Conservation (phyloP, 2,329 filamentous ascomycete species). For the Cordyceps cateniannulata region DNA sequence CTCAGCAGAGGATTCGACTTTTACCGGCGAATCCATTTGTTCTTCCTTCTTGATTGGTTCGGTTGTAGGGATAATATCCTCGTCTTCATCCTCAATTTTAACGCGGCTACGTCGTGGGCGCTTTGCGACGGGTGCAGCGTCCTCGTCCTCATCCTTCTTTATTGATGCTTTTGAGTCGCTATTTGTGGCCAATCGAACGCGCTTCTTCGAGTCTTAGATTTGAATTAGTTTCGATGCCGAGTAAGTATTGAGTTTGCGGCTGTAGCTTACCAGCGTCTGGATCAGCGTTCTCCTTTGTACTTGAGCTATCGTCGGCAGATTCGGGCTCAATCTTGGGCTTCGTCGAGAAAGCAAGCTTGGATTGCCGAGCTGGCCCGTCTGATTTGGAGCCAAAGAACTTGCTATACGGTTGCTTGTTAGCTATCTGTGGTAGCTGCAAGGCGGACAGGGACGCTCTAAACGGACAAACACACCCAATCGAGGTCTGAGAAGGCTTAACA, state of each 20-base stretch:
- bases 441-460: background rate
- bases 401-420: slow-evolving; percentile 37
- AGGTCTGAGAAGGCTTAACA: slow-evolving; percentile 67
- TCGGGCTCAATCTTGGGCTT: slow-evolving; percentile 36
- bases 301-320: slow-evolving; percentile 21
- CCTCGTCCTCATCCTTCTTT: slow-evolving; percentile 43
- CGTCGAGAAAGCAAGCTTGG: slow-evolving; percentile 69
- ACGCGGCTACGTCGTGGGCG: slow-evolving; percentile 41
- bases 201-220: slow-evolving; percentile 39
- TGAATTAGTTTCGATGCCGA: background rate
- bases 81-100: slow-evolving; percentile 47
- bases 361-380: slow-evolving; percentile 59
- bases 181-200: slow-evolving; percentile 24
- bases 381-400: slow-evolving; percentile 73
- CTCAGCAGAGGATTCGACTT: slow-evolving; percentile 15
- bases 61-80: slow-evolving; percentile 30
- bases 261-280: slow-evolving; percentile 30
- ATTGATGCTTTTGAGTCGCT: slow-evolving; percentile 10
- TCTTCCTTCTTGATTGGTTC: slow-evolving; percentile 26
- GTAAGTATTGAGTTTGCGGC: background rate
- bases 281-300: slow-evolving; percentile 32
- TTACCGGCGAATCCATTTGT: slow-evolving; percentile 13
- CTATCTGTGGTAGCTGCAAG: background rate
- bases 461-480: slow-evolving; percentile 56
- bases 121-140: slow-evolving; percentile 57